Base-by-base conservation (phyloP, 305 asterid genomes). In the Fraxinus baroniana region DNA sequence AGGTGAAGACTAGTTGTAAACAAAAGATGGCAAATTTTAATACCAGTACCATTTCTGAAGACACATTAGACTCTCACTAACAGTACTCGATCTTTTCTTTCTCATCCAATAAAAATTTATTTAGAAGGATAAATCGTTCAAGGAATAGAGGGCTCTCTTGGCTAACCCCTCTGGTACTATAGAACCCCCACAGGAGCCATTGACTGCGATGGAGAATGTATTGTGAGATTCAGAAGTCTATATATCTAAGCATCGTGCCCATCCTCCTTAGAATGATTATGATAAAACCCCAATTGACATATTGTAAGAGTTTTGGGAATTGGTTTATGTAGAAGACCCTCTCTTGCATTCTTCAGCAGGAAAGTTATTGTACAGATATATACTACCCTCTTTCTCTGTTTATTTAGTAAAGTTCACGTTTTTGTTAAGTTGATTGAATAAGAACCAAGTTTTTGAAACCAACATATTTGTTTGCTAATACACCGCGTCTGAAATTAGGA, bases 1-100 rank as follows among this genome's bases (percentile, higher is more conserved):
- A 62, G 46, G 75, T 78, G 74, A 72, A 60, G 12, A 30, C 60
- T 35, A 64, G 17, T 77, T 49, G 13, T 35, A 78, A 78, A 78
- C 17, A 64, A 64, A 30, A 62, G 13, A 20, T 68, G 36, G 60
- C n/a, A 32, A 55, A 32, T n/a, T 55, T 55, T 32, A 33, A 12
- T 52, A 20, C 41, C 73, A 18, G 20, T 55, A 78, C 80, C 64
- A 78, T 52, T 52, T 28, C 30, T 78, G 24, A 20, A 55, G 55
- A 26, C 49, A 32, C 73, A 24, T 12, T 10, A 55, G n/a, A 52
- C 41, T 46, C 2, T 66, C 30, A 30, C 30, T 0, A n/a, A 18
- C 55, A 57, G 74, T 8, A 33, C 41, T 62, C 2, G 39, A 60
- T 13, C 70, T 20, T 18, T 18, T 60, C 30, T 60, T 60, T 24